phyloP scores from a whole-genome alignment of 345 rosid genomes.

The Moringa oleifera region DNA sequence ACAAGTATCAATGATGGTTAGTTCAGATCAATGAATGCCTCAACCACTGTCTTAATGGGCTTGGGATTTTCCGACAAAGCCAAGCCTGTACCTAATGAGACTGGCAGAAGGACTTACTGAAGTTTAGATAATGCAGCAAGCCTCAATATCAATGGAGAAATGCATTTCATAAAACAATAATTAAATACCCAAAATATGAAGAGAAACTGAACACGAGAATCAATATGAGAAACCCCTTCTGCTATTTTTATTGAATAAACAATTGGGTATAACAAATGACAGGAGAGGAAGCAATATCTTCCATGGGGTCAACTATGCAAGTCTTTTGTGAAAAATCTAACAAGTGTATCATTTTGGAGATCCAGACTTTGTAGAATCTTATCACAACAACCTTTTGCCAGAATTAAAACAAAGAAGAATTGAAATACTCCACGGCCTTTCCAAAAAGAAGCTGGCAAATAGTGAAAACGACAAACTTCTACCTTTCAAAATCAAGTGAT shows the following conservation, averaged over 20 bases:
- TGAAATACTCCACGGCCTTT: slow-evolving; percentile 15
- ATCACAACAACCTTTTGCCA: slow-evolving; percentile 4
- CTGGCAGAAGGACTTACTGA: too few relatives aligned
- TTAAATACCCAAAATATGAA: background rate
- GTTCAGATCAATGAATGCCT: too few relatives aligned
- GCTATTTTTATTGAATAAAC: background rate
- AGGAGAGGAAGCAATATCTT: background rate
- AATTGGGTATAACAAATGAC: background rate
- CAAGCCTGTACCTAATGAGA: background rate
- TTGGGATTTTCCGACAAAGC: background rate
- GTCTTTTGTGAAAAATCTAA: slow-evolving; percentile 11
- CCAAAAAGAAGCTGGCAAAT: slow-evolving; percentile 5
- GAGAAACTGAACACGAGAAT: background rate
- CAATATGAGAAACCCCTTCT: background rate
- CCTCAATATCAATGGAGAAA: background rate
- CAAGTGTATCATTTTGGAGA: slow-evolving; percentile 7
- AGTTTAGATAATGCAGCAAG: background rate
- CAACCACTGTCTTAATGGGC: background rate
- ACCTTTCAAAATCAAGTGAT: slow-evolving; percentile 19
- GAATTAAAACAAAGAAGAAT: slow-evolving; percentile 3
- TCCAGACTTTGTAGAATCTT: slow-evolving; percentile 11
- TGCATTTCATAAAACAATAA: background rate
- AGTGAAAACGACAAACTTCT: slow-evolving; percentile 13
- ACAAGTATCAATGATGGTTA: too few relatives aligned
- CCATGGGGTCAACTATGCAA: slow-evolving; percentile 3